Conservation (phyloP, 306 rosid genomes). For the Vicia sativa region DNA sequence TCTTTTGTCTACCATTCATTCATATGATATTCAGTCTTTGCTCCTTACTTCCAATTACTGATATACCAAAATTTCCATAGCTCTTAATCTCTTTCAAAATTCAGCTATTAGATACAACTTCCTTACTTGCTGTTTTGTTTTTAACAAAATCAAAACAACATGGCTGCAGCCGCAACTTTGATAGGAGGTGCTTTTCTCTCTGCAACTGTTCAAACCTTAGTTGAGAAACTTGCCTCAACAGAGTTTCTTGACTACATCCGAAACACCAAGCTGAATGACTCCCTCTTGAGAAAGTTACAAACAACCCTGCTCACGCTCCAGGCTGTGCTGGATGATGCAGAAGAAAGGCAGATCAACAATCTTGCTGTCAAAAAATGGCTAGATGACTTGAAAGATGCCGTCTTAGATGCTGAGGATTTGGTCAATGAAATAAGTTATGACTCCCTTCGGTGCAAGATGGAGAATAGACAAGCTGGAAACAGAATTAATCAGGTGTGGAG, state of each 20-base stretch:
- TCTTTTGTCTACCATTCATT: too few species aligned
- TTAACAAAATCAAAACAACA: slow-evolving; percentile 45
- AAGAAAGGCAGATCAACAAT: background rate
- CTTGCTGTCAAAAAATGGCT: slow-evolving; percentile 13
- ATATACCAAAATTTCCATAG: background rate
- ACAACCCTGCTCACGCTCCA: slow-evolving; percentile 1
- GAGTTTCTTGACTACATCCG: slow-evolving; percentile 19
- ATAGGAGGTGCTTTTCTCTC: slow-evolving; percentile 17
- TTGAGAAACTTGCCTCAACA: background rate
- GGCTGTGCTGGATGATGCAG: slow-evolving; percentile 9
- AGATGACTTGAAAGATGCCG: slow-evolving; percentile 6
- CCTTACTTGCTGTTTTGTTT: too few species aligned
- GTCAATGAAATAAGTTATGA: background rate
- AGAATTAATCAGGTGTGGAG: background rate
- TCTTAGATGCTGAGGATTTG: slow-evolving; percentile 10
- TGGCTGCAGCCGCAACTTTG: slow-evolving; percentile 21
- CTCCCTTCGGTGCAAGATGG: background rate
- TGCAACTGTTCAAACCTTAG: slow-evolving; percentile 2
- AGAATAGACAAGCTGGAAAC: background rate
- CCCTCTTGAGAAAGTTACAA: background rate
- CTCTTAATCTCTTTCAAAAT: background rate
- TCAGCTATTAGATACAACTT: background rate
- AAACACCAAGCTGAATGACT: background rate
- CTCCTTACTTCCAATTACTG: background rate
- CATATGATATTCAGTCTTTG: too few species aligned